Conservation (phyloP, 257 asterid species). For the Nicotiana tomentosiformis region DNA sequence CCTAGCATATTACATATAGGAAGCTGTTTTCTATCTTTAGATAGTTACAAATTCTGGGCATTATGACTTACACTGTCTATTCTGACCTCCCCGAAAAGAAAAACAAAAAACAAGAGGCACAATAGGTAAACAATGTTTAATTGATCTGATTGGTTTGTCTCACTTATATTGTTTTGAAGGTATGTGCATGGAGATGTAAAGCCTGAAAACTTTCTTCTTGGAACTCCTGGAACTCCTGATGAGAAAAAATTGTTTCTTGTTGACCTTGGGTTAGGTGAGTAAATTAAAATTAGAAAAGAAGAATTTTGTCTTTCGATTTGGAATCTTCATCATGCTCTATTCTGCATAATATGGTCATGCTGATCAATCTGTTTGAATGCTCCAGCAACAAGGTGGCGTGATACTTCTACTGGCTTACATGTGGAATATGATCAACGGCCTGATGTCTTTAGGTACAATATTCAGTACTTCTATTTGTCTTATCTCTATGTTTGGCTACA, state of each 20-base stretch:
- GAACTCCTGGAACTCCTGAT: slow-evolving; percentile 60
- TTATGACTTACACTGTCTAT: background rate
- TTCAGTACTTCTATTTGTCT: background rate
- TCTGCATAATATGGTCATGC: slow-evolving; percentile 1
- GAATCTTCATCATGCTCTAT: background rate
- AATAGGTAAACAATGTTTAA: background rate
- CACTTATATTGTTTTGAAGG: slow-evolving; percentile 26
- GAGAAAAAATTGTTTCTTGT: slow-evolving; percentile 59
- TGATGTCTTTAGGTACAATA: slow-evolving; percentile 57
- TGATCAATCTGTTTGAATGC: background rate
- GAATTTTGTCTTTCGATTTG: background rate
- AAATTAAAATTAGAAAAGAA: background rate
- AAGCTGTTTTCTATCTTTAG: background rate
- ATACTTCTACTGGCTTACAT: slow-evolving; percentile 49
- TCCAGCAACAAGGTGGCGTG: slow-evolving; percentile 71
- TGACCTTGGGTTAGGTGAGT: slow-evolving; percentile 69
- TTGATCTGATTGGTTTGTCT: background rate
- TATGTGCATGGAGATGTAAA: slow-evolving; percentile 79
- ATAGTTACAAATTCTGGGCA: background rate
- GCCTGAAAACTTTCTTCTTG: slow-evolving; percentile 75
- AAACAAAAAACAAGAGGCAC: background rate
- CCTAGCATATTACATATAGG: background rate
- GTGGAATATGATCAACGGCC: slow-evolving; percentile 77
- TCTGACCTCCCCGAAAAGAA: background rate
- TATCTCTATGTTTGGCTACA: background rate